A percentile compares a stretch with the other conserved stretches of the same genome.
phyloP scores from a whole-genome alignment of 1,284 basidiomycete species.

The Xerocomus minutiporus region DNA sequence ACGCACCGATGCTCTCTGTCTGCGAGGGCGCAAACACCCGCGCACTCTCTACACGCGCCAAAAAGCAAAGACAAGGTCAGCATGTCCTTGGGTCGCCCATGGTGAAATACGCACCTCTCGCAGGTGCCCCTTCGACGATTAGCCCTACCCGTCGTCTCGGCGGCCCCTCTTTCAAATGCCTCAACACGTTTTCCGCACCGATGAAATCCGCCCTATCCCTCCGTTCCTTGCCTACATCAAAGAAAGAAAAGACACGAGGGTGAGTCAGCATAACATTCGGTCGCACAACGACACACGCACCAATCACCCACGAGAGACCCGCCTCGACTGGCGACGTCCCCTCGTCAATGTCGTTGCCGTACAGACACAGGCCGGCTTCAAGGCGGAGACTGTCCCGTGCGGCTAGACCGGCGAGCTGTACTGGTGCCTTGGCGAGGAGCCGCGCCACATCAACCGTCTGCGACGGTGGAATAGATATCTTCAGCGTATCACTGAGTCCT shows the following conservation, averaged over 20 bases:
- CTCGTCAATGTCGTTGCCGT: conserved; percentile 93
- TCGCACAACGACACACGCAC: conserved; percentile 36
- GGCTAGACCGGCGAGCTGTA: conserved; percentile 87
- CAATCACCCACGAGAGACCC: conserved; percentile 89
- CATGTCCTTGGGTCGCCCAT: background rate
- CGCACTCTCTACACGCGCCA: conserved; percentile 61
- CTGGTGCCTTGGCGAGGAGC: conserved; percentile 66
- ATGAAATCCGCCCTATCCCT: conserved; percentile 73
- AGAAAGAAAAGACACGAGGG: background rate
- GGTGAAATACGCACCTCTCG: conserved; percentile 54
- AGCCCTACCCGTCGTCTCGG: conserved; percentile 80
- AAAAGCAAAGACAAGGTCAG: background rate
- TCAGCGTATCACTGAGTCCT: background rate
- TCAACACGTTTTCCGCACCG: conserved; percentile 74
- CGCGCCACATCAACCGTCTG: conserved; percentile 71
- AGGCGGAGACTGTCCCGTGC: conserved; percentile 91
- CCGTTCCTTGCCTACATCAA: conserved; percentile 68
- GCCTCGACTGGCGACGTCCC: conserved; percentile 85
- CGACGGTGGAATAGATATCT: conserved; percentile 88
- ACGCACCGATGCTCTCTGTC: conserved; percentile 55
- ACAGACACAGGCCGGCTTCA: conserved; percentile 98
- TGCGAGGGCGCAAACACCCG: conserved; percentile 62
- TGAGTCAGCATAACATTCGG: background rate
- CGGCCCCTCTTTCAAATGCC: conserved; percentile 80
- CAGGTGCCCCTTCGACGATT: conserved; percentile 80